phyloP scores from a whole-genome alignment of 1,139 yeast genomes.

The Arxiozyma telluris region DNA sequence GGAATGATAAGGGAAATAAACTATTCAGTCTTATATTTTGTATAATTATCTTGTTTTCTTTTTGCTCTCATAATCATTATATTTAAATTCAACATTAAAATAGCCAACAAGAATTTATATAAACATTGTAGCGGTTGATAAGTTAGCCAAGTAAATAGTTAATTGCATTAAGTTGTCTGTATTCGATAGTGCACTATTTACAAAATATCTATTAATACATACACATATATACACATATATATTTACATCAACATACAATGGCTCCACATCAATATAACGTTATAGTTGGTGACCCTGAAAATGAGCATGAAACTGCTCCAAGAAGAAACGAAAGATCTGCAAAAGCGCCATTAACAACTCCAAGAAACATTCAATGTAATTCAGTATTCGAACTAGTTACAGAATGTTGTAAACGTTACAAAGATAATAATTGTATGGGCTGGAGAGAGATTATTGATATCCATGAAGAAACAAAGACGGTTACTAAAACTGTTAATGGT shows the following conservation, averaged over 20 bases:
- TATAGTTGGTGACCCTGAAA: slow-evolving; percentile 66
- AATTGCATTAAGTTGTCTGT: no score
- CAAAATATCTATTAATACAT: no score
- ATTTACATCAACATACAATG: background rate
- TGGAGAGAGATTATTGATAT: slow-evolving; percentile 69
- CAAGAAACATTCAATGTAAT: slow-evolving; percentile 47
- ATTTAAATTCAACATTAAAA: no score
- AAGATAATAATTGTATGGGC: slow-evolving; percentile 54
- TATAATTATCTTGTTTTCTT: no score
- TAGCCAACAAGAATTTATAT: no score
- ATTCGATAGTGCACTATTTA: no score
- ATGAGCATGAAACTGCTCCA: slow-evolving; percentile 85
- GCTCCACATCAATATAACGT: slow-evolving; percentile 32
- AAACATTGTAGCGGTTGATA: no score
- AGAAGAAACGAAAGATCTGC: slow-evolving; percentile 57
- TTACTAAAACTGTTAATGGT: slow-evolving; percentile 73
- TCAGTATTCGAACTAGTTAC: slow-evolving; percentile 63
- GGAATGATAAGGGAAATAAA: no score
- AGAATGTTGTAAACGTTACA: slow-evolving; percentile 55
- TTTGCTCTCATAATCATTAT: no score
- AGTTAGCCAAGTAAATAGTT: no score
- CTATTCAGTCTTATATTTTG: no score
- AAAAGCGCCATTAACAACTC: slow-evolving; percentile 45
- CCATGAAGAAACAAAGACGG: slow-evolving; percentile 65
- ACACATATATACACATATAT: background rate